Evolutionary conservation across 345 rosid genomes (phyloP), one percentile per base, ranked within the genome.

Genomic region (Populus davidiana): DNA sequence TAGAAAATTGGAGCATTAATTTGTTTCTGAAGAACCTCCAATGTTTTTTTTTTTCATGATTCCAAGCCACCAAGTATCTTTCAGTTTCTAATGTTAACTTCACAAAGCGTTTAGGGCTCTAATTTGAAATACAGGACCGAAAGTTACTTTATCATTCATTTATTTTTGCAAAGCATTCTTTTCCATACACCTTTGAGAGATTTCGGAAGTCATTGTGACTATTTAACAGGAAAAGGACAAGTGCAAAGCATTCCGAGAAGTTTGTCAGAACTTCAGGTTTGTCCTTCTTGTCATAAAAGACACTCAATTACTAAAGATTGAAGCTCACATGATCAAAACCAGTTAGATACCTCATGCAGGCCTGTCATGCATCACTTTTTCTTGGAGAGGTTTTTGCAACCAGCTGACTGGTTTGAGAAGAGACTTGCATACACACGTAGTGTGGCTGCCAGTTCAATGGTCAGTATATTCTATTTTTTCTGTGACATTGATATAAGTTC

Each of bases 321-420:
- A n/a, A 38, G 59, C 38, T 73, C 63, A 69, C 41, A 74, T 59
- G 31, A 49, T 67, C 64, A 82, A 74, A 79, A 81, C 56, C 61
- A 62, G 72, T 23, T 49, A 75, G 70, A 69, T 69, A 72, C 75
- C 52, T 85, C 79, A 70, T 80, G 85, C 94, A 95, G 99, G 87
- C 97, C 99, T 78, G 98, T 95, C 69, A 85, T 95, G 98, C 99
- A 93, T 88, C 83, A 93, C 78, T 95, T 95, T 83, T 95, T 95
- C 78, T 79, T 93, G 80, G 99, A 95, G 83, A 93, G 92, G 67
- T 95, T 93, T 80, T 79, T 88, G 81, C 93, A 88, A 81, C 99
- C 98, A 31, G 91, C 98, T 81, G 97, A 91, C 85, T 93, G 99
- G 99, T 95, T 93, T 91, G 98, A 92, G 89, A 95, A 91, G 87